These are phyloP conservation scores for Delonix regia DNA, from an alignment of 306 rosid species.

Conservation along the genomic window DNA sequence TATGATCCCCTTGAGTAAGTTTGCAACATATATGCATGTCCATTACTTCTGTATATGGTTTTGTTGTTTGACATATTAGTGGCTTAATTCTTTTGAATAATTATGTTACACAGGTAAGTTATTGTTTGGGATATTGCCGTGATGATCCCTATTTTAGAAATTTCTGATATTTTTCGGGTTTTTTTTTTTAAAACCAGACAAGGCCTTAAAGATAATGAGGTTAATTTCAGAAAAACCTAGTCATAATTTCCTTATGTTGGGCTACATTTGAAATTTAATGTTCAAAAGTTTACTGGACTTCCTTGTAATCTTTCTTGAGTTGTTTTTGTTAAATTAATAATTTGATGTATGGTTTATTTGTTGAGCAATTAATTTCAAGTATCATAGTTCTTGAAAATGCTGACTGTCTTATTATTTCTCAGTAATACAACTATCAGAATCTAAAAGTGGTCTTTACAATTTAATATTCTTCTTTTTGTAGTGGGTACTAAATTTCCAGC, in stretches of 20 bases:
- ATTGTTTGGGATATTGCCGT: background rate
- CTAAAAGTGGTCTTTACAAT: constrained; percentile 21
- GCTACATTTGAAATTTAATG: background rate
- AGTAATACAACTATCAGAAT: constrained; percentile 15
- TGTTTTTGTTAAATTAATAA: constrained; percentile 10
- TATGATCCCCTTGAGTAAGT: constrained; percentile 77
- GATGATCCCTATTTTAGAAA: constrained; percentile 6
- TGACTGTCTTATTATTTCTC: constrained; percentile 13
- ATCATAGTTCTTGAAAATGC: background rate
- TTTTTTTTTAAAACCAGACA: background rate
- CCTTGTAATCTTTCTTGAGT: constrained; percentile 24
- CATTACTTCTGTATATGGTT: constrained; percentile 10
- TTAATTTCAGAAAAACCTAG: constrained; percentile 10
- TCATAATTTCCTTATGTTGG: constrained; percentile 2
- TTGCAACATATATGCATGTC: constrained; percentile 10
- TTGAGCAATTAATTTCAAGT: constrained; percentile 15
- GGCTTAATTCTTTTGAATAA: background rate
- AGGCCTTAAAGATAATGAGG: background rate
- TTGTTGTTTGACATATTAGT: constrained; percentile 17
- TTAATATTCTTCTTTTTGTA: constrained; percentile 32
- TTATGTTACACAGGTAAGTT: background rate
- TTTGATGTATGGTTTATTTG: constrained; percentile 22
- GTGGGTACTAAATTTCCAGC: constrained; percentile 83
- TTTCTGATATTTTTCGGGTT: background rate
- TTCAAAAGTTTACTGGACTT: background rate